Percentiles rank a stretch among this genome's conserved stretches.
These are phyloP conservation scores for Brassica juncea DNA, from an alignment of 345 rosid species.

Conservation along the genomic window DNA sequence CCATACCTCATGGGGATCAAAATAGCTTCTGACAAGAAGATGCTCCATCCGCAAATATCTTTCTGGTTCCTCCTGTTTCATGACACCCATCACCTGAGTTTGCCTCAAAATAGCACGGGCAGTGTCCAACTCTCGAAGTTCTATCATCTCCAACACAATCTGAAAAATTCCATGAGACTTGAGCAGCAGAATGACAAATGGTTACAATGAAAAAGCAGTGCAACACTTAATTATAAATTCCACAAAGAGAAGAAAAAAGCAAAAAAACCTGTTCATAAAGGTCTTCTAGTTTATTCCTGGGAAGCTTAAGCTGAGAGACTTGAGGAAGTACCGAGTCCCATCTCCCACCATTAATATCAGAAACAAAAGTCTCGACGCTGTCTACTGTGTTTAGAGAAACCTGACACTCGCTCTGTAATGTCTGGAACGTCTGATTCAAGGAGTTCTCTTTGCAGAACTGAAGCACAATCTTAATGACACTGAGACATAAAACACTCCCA, in stretches of 20 bases:
- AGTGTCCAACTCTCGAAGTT: constrained; percentile 90
- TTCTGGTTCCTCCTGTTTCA: constrained; percentile 99
- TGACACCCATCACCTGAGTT: constrained; percentile 98
- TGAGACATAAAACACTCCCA: constrained; percentile 34
- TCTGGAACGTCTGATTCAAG: constrained; percentile 91
- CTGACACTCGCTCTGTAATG: constrained; percentile 90
- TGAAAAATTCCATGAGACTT: constrained; percentile 34
- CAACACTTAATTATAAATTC: neutral
- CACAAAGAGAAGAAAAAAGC: constrained; percentile 13
- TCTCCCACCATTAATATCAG: constrained; percentile 84
- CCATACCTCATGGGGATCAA: constrained; percentile 92
- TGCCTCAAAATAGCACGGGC: constrained; percentile 95
- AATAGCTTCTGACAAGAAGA: constrained; percentile 91
- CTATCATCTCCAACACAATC: constrained; percentile 98
- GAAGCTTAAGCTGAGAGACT: constrained; percentile 91
- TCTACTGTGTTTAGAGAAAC: constrained; percentile 93
- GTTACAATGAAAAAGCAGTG: neutral
- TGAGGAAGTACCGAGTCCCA: constrained; percentile 94
- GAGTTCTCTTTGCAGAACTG: constrained; percentile 99
- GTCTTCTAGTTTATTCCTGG: constrained; percentile 86
- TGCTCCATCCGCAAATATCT: constrained; percentile 94
- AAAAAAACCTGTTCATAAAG: constrained; percentile 80
- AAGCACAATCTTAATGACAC: constrained; percentile 94
- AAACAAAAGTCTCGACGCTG: constrained; percentile 87
- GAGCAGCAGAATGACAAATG: constrained; percentile 4